These are phyloP conservation scores for Epichloe glyceriae DNA, from an alignment of 2,329 filamentous ascomycete genomes.

Conservation along the genomic window DNA sequence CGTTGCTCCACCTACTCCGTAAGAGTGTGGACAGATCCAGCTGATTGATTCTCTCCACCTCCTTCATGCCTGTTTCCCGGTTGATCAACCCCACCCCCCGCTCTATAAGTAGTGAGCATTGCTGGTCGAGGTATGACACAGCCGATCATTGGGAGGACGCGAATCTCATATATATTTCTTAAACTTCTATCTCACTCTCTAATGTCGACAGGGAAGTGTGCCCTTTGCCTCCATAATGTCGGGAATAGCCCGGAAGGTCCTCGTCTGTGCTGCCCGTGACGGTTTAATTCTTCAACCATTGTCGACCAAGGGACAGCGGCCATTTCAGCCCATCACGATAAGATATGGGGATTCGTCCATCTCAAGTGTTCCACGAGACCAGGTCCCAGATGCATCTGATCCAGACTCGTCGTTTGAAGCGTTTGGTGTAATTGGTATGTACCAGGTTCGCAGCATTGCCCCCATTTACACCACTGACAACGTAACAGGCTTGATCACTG, in stretches of 20 bases:
- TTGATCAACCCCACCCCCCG: neutral
- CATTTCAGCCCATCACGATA: slow-evolving; percentile 49
- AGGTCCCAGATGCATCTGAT: slow-evolving; percentile 29
- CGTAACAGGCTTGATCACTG: slow-evolving; percentile 62
- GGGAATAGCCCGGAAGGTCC: slow-evolving; percentile 62
- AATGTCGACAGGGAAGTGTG: neutral
- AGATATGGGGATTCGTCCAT: slow-evolving; percentile 51
- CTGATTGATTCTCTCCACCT: neutral
- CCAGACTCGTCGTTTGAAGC: slow-evolving; percentile 42
- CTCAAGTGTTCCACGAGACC: slow-evolving; percentile 30
- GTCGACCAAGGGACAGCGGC: slow-evolving; percentile 43
- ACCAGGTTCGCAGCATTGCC: slow-evolving; percentile 9
- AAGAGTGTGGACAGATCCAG: too few species aligned
- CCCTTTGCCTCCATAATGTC: slow-evolving; percentile 45
- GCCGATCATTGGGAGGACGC: too few species aligned
- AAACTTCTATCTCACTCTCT: neutral
- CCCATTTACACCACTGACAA: neutral
- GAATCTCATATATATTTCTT: neutral
- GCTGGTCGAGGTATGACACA: too few species aligned
- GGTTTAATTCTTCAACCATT: slow-evolving; percentile 70
- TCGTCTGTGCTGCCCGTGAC: slow-evolving; percentile 70
- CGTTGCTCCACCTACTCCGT: neutral
- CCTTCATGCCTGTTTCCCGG: neutral
- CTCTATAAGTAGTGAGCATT: neutral
- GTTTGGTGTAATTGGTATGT: slow-evolving; percentile 43